These are phyloP conservation scores for Quercus tomentella DNA, from an alignment of 331 rosid genomes.

Conservation along the genomic window DNA sequence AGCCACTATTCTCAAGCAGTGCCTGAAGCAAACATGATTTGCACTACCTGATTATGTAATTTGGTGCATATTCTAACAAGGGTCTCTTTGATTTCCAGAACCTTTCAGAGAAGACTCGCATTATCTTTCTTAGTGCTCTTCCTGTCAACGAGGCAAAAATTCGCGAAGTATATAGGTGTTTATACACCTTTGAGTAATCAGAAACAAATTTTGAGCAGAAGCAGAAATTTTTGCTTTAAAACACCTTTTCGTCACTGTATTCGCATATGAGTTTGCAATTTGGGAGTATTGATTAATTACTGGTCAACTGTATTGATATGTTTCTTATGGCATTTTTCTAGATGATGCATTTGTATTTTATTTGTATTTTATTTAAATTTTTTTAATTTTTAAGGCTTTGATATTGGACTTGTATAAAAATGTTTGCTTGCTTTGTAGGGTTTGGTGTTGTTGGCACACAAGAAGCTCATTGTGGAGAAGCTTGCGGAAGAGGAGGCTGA, in stretches of 20 bases:
- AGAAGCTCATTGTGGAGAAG: slow-evolving; percentile 76
- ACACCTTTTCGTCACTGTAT: slow-evolving; percentile 25
- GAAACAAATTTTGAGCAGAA: slow-evolving; percentile 44
- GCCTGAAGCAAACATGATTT: not conserved
- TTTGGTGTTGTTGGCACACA: slow-evolving; percentile 71
- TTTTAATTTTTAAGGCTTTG: not conserved
- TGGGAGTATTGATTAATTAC: slow-evolving; percentile 30
- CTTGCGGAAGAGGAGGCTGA: slow-evolving; percentile 83
- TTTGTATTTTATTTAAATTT: no score
- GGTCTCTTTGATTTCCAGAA: slow-evolving; percentile 38
- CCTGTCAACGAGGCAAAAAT: slow-evolving; percentile 57
- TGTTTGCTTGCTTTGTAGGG: slow-evolving; percentile 47
- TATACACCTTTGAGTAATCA: no score
- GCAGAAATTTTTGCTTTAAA: slow-evolving; percentile 34
- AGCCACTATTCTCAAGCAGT: no score
- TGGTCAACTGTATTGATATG: no score
- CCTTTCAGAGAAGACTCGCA: slow-evolving; percentile 62
- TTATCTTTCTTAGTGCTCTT: slow-evolving; percentile 69
- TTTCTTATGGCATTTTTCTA: no score
- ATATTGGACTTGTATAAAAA: not conserved
- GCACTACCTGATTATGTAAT: not conserved
- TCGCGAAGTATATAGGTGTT: slow-evolving; percentile 32
- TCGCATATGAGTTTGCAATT: slow-evolving; percentile 34
- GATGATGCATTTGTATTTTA: no score
- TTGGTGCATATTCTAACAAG: not conserved